phyloP scores from a whole-genome alignment of 2,329 filamentous ascomycete genomes.

The Xylariales sp. region DNA sequence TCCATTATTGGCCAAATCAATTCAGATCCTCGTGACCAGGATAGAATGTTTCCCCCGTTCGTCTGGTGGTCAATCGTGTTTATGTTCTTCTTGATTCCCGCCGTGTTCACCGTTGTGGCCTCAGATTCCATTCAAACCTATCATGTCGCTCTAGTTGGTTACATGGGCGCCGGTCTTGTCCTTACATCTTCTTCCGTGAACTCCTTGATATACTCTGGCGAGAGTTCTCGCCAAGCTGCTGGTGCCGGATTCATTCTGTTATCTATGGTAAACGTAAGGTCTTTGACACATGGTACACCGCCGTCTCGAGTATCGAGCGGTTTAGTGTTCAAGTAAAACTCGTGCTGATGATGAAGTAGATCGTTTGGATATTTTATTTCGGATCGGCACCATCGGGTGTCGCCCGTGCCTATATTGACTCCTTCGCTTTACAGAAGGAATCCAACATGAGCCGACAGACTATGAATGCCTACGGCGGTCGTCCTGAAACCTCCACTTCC shows the following conservation, averaged over 20 bases:
- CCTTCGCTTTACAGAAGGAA: constrained; percentile 93
- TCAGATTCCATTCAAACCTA: constrained; percentile 89
- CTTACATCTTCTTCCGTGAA: constrained; percentile 89
- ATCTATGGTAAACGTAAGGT: constrained; percentile 88
- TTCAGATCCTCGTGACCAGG: constrained; percentile 53
- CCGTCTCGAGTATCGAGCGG: background rate
- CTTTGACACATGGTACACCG: background rate
- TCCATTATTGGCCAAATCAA: constrained; percentile 78
- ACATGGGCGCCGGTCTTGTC: constrained; percentile 83
- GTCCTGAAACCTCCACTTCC: constrained; percentile 86
- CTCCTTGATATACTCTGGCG: constrained; percentile 80
- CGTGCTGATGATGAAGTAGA: constrained; percentile 61
- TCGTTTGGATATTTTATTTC: constrained; percentile 99
- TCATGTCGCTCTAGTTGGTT: constrained; percentile 90
- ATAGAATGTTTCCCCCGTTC: constrained; percentile 77
- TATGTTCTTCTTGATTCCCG: constrained; percentile 83
- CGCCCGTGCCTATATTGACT: constrained; percentile 92
- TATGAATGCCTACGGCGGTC: constrained; percentile 79
- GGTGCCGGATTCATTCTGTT: constrained; percentile 94
- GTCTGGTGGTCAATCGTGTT: constrained; percentile 93
- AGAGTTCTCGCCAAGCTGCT: constrained; percentile 82
- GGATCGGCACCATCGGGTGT: constrained; percentile 89
- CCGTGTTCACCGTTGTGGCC: constrained; percentile 83
- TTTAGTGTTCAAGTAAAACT: background rate
- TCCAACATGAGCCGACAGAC: constrained; percentile 73